A percentile compares a stretch with the other conserved stretches of the same genome.
Evolutionary conservation across 2,329 filamentous ascomycete species (phyloP).

Genomic region (Colletotrichum abscissum): DNA sequence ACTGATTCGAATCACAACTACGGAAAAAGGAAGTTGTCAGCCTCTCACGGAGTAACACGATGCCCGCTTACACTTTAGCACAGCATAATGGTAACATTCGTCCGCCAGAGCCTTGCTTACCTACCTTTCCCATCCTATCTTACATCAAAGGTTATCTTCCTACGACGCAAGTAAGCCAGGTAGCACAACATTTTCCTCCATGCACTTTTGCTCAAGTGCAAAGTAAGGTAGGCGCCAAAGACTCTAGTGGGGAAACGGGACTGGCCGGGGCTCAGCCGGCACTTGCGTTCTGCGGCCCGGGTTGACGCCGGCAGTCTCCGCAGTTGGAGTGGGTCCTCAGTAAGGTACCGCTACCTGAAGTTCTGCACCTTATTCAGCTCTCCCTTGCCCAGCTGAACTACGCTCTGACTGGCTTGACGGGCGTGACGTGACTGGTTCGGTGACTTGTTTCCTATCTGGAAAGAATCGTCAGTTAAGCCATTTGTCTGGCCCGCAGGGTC

Average conservation of each 20-base stretch:
- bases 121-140: neutral
- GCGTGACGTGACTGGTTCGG: neutral
- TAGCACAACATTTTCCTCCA: neutral
- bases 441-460: neutral
- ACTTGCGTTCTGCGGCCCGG: neutral
- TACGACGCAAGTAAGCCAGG: neutral
- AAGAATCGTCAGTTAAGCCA: neutral
- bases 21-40: neutral
- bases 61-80: neutral
- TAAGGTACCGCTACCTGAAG: neutral
- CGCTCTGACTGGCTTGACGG: neutral
- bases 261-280: neutral
- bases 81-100: neutral
- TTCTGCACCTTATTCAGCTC: neutral
- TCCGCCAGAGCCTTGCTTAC: neutral
- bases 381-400: neutral
- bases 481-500: neutral
- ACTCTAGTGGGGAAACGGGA: neutral
- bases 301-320: neutral
- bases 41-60: neutral
- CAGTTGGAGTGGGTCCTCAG: neutral
- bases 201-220: neutral
- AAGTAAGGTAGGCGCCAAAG: neutral
- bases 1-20: neutral
- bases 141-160: neutral